Conservation (phyloP, 371 early-diverging fungal species). For the Aphelidium insulamus region DNA sequence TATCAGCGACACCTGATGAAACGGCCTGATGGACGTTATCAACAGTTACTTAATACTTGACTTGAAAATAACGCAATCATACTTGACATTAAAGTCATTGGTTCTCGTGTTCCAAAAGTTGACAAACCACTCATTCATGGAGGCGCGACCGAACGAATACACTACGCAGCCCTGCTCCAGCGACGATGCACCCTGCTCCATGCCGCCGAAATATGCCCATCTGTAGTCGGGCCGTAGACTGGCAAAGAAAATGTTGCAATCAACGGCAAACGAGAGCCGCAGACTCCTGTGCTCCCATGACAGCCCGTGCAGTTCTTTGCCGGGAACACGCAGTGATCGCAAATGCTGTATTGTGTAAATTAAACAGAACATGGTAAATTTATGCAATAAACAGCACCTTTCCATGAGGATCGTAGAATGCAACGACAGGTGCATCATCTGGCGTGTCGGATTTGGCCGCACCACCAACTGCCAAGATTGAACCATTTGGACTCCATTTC, state of each 20-base stretch:
- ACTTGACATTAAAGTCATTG: too few relatives aligned
- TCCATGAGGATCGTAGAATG: slow-evolving; percentile 21
- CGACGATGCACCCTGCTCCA: too few relatives aligned
- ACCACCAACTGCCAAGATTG: slow-evolving; percentile 22
- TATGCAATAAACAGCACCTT: slow-evolving; percentile 7
- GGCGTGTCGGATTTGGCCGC: slow-evolving; percentile 10
- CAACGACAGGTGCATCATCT: slow-evolving; percentile 20
- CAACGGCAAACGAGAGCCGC: slow-evolving; percentile 23
- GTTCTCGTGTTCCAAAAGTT: too few relatives aligned
- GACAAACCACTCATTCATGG: too few relatives aligned
- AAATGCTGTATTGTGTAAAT: slow-evolving; percentile 8
- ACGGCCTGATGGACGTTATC: too few relatives aligned
- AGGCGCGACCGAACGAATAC: too few relatives aligned
- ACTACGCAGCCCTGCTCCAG: too few relatives aligned
- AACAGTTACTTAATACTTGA: too few relatives aligned
- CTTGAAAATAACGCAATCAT: too few relatives aligned
- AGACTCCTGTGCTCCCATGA: slow-evolving; percentile 23
- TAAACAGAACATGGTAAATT: background rate
- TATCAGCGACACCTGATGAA: too few relatives aligned
- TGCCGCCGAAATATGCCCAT: too few relatives aligned
- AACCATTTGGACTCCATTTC: slow-evolving; percentile 21
- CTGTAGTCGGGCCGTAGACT: too few relatives aligned
- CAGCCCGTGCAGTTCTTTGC: slow-evolving; percentile 15
- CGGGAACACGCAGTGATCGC: slow-evolving; percentile 25
- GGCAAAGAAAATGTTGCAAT: slow-evolving; percentile 28